Percentiles rank a stretch among this genome's conserved stretches.
These are phyloP conservation scores for Volvox reticuliferus DNA, from an alignment of 139 green algal species.

Conservation along the genomic window DNA sequence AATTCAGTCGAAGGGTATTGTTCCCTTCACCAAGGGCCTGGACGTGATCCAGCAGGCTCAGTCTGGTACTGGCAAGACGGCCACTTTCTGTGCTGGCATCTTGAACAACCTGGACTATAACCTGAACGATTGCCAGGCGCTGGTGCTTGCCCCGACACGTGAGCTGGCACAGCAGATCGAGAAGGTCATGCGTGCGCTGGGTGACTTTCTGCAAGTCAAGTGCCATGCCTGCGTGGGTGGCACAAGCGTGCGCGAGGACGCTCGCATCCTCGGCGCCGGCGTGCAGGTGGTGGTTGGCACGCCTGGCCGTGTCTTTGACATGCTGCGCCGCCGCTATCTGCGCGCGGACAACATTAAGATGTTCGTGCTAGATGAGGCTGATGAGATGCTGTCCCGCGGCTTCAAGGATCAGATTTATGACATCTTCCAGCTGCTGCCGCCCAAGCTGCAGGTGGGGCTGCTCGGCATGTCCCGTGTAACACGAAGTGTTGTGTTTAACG, in stretches of 20 bases:
- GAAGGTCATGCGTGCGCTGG: conserved; percentile 98
- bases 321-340: conserved; percentile 96
- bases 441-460: conserved; percentile 93
- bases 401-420: conserved; percentile 99
- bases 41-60: conserved; percentile 99
- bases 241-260: conserved; percentile 97
- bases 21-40: conserved; percentile 97
- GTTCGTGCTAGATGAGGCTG: conserved; percentile 98
- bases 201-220: conserved; percentile 98
- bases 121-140: conserved; percentile 94
- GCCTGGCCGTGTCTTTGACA: conserved; percentile 98
- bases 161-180: conserved; percentile 99
- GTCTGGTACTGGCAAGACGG: conserved; percentile 99
- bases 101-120: conserved; percentile 98
- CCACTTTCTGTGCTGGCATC: conserved; percentile 99
- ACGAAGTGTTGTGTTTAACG: too few species aligned
- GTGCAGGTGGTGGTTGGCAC: conserved; percentile 97
- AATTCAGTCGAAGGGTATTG: conserved; percentile 99
- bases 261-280: conserved; percentile 90
- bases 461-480: too few species aligned
- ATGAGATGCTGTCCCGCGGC: conserved; percentile 98
- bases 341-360: conserved; percentile 91
- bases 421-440: conserved; percentile 99
- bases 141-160: conserved; percentile 98
- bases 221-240: conserved; percentile 99